Base-by-base conservation (phyloP, 2,329 filamentous ascomycete species). In the Botrytis squamosa region DNA sequence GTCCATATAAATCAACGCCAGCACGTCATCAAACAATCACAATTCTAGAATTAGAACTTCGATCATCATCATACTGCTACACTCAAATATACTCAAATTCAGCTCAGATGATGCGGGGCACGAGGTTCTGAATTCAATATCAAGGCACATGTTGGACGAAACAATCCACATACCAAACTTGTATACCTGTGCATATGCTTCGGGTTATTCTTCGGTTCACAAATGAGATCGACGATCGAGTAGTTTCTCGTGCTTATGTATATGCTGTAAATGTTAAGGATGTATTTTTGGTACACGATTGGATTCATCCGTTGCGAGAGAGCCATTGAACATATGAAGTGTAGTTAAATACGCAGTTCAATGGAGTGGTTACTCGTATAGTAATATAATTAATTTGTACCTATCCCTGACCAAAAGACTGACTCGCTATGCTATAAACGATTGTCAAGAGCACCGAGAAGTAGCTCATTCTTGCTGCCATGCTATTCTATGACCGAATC, bases 391-490 rank as follows among this genome's bases (percentile, higher is more conserved):
- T 57, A 68, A 16, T 9, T 4, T 64, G 49, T 12, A 10, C 49
- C 36, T 33, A 68, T 42, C 25, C 3, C 10, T 16, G 38, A 57
- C 36, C 18, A 29, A 42, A 68, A 57, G 16, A 33, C 22, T 57
- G 38, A 57, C 66, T 42, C 66, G 36, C 66, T 68, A 57, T 68
- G 49, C 36, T 42, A 68, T 42, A 25, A 42, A 68, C 66, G 66
- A 57, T 68, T 33, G 49, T 68, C 66, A 57, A 40, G 49, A 68
- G 66, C 49, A 25, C 25, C 36, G 12, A 68, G n/a, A 42, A 4
- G 49, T 68, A 33, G 49, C 66, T 57, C 66, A 57, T 68, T 68
- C 49, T 33, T 25, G 18, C 66, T 57, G 66, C 49, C 49, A 33
- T 68, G 49, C 36, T 57, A 57, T 68, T 42, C 66, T 68, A 57